phyloP scores from a whole-genome alignment of 208 protist species.

The Leishmania tarentolae region DNA sequence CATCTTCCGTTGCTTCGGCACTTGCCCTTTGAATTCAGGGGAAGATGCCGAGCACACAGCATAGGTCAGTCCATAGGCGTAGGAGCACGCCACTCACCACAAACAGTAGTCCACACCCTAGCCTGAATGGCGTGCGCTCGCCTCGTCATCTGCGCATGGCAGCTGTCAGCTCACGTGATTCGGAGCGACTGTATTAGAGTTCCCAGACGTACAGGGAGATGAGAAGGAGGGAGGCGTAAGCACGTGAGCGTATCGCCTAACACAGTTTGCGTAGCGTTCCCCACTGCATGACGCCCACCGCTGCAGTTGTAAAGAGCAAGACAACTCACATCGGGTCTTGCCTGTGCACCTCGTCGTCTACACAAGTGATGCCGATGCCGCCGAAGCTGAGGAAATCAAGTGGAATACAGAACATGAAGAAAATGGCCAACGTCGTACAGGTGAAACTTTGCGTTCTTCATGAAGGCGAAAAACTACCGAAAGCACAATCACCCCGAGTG shows the following conservation, averaged over 20 bases:
- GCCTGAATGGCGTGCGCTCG: not conserved
- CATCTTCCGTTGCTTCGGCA: not conserved
- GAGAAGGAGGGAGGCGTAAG: not conserved
- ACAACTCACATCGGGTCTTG: slow-evolving; percentile 15
- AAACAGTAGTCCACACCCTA: not conserved
- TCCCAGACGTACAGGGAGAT: not conserved
- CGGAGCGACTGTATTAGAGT: not conserved
- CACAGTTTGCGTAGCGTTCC: slow-evolving; percentile 28
- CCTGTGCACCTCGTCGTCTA: slow-evolving; percentile 13
- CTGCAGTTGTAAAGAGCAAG: slow-evolving; percentile 20
- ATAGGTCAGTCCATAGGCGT: not conserved
- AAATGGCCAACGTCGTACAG: slow-evolving; percentile 65
- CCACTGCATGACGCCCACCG: slow-evolving; percentile 24
- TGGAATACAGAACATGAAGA: slow-evolving; percentile 67
- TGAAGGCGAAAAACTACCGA: slow-evolving; percentile 50
- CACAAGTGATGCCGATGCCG: slow-evolving; percentile 42
- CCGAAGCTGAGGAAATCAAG: slow-evolving; percentile 60
- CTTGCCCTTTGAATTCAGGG: not conserved
- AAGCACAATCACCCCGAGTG: slow-evolving; percentile 58
- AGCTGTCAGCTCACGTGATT: not conserved
- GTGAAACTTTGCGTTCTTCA: slow-evolving; percentile 56
- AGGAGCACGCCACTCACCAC: not conserved
- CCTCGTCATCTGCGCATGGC: not conserved
- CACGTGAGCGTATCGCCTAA: not conserved
- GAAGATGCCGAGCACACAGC: not conserved